phyloP scores from a whole-genome alignment of 208 protist genomes.

The Angomonas desouzai region DNA sequence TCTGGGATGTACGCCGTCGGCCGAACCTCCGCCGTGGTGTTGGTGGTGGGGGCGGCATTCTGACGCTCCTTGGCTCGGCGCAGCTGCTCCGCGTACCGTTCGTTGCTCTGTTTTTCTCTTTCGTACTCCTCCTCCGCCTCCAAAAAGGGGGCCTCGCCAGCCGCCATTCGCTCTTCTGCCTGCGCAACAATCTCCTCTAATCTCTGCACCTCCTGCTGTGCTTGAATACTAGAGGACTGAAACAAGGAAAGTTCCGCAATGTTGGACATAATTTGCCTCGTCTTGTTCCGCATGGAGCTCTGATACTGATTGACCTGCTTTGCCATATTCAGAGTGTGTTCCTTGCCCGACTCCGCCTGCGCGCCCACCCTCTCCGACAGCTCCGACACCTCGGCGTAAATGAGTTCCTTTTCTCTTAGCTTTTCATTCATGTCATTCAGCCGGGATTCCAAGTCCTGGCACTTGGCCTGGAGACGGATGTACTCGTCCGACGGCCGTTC shows the following conservation, averaged over 20 bases:
- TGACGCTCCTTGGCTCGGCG: conserved; percentile 39
- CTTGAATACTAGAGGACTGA: conserved; percentile 87
- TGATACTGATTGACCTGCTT: conserved; percentile 93
- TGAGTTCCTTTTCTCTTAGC: conserved; percentile 96
- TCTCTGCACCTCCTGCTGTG: conserved; percentile 84
- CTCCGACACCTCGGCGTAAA: conserved; percentile 93
- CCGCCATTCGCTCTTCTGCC: conserved; percentile 67
- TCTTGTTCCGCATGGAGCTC: conserved; percentile 80
- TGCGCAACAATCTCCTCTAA: conserved; percentile 75
- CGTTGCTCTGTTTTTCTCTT: conserved; percentile 50
- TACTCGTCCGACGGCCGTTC: conserved; percentile 60
- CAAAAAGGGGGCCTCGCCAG: conserved; percentile 76
- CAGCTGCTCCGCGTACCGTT: conserved; percentile 53
- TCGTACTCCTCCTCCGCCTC: conserved; percentile 79
- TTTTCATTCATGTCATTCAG: conserved; percentile 91
- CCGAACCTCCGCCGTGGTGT: conserved; percentile 75
- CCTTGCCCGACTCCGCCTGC: conserved; percentile 81
- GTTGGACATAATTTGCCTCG: conserved; percentile 94
- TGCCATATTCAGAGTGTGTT: conserved; percentile 91
- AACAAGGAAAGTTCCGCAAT: conserved; percentile 96
- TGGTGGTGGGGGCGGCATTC: conserved; percentile 19
- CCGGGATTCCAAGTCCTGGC: conserved; percentile 88
- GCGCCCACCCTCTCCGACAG: conserved; percentile 80
- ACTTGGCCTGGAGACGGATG: conserved; percentile 83
- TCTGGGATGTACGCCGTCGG: conserved; percentile 91